Conservation (phyloP, 345 rosid genomes). For the Cardamine chenopodiifolia region DNA sequence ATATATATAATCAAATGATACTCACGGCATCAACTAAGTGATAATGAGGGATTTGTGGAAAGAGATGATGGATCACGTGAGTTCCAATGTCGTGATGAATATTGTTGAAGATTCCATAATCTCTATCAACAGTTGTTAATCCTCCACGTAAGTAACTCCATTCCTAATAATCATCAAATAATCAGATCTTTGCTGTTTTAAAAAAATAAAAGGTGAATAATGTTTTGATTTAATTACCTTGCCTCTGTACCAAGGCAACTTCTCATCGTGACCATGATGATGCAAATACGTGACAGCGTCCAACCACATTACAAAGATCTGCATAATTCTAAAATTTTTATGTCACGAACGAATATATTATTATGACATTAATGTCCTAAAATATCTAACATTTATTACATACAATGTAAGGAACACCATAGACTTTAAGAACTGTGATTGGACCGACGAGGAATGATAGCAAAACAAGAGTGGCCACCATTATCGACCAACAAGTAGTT, state of each 20-base stretch:
- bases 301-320: conserved; percentile 87
- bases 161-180: conserved; percentile 47
- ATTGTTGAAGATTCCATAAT: conserved; percentile 74
- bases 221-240: conserved; percentile 53
- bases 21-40: conserved; percentile 77
- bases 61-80: conserved; percentile 89
- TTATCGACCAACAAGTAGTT: conserved; percentile 65
- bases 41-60: conserved; percentile 95
- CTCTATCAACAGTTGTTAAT: conserved; percentile 82
- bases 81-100: conserved; percentile 94
- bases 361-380: background rate
- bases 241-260: conserved; percentile 94
- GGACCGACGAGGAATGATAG: conserved; percentile 54
- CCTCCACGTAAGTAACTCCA: conserved; percentile 94
- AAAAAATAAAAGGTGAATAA: background rate
- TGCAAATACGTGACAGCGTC: conserved; percentile 86
- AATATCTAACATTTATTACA: background rate
- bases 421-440: conserved; percentile 54
- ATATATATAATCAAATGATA: background rate
- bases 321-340: background rate
- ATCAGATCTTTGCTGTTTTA: background rate
- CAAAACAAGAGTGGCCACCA: conserved; percentile 51
- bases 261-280: conserved; percentile 80
- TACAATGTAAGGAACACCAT: conserved; percentile 79
- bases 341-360: background rate